Base-by-base conservation (phyloP, 202 grass and related monocot species). In the Elaeis oleifera region DNA sequence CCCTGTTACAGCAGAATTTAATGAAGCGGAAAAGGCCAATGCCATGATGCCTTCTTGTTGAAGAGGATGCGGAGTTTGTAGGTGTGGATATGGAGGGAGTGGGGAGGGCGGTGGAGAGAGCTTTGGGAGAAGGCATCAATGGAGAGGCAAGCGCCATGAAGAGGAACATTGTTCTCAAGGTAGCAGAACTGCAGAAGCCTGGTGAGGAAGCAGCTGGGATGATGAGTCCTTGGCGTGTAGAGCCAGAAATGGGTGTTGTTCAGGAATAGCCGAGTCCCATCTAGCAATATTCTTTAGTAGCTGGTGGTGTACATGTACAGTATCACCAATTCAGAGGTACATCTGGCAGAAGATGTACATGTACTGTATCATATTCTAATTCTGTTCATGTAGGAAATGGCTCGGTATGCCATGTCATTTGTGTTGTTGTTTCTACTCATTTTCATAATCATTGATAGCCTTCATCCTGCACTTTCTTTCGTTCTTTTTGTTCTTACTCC, bases 11-110 rank as follows among this genome's bases (percentile, higher is more conserved):
- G 60, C 6, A 60, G 68, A 59, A 29, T 71, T 6, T 51, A 50
- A 3, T 13, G 59, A 44, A 26, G 52, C 19, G 16, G 26, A n/a
- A 54, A 61, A 54, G 31, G 44, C 9, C 22, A 24, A 62, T 17
- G 26, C 23, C 13, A 50, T 24, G 13, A 25, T 49, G 3, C 20
- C 70, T 44, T 63, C 22, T 23, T 62, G 14, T 72, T 19, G 70
- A 72, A 50, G 70, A 61, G 70, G 70, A 72, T 25, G 70, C 70
- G 5, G 70, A 72, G 70, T 72, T 72, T 54, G 70, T 72, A 4
- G 70, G 70, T 6, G 70, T 63, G 6, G 70, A 72, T 48, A 44
- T 72, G 51, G 59, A 72, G 36, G 69, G 61, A 19, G 13, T 64
- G 13, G 61, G 61, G 14, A 48, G 44, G 11, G 61, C 61, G 21